Evolutionary conservation across 139 green algal genomes (phyloP).

Genomic region (Chlorella sp.): DNA sequence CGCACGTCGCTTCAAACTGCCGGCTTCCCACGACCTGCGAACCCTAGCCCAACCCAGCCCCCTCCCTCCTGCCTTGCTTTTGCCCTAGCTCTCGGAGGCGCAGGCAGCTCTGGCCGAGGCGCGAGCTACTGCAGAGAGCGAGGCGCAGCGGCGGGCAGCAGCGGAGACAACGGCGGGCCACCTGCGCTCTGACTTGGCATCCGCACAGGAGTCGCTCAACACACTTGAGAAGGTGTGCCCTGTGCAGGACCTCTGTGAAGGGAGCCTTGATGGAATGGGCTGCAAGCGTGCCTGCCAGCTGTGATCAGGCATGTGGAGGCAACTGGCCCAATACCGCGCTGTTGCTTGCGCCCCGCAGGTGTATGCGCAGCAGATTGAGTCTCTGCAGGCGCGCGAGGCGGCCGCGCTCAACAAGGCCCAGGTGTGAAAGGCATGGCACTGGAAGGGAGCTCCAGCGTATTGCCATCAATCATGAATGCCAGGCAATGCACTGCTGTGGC

Average conservation of each 20-base stretch:
- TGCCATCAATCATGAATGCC: too few species aligned
- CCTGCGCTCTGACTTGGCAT: slow-evolving; percentile 32
- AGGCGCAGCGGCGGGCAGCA: slow-evolving; percentile 3
- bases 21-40: too few species aligned
- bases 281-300: not conserved
- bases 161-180: slow-evolving; percentile 35
- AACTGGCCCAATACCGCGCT: too few species aligned
- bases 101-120: slow-evolving; percentile 39
- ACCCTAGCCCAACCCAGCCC: not conserved
- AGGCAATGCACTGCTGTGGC: too few species aligned
- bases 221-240: slow-evolving; percentile 35
- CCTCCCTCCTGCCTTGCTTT: too few species aligned
- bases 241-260: too few species aligned
- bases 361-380: slow-evolving; percentile 51
- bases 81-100: not conserved
- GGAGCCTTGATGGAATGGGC: too few species aligned
- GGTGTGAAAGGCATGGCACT: too few species aligned
- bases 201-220: slow-evolving; percentile 40
- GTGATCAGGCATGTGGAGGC: too few species aligned
- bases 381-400: slow-evolving; percentile 17
- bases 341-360: not conserved
- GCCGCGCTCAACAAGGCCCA: slow-evolving; percentile 4
- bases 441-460: too few species aligned
- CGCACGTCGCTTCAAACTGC: too few species aligned
- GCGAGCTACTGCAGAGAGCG: slow-evolving; percentile 24